Base-by-base conservation (phyloP, 2,329 filamentous ascomycete genomes). In the Trichothecium roseum region DNA sequence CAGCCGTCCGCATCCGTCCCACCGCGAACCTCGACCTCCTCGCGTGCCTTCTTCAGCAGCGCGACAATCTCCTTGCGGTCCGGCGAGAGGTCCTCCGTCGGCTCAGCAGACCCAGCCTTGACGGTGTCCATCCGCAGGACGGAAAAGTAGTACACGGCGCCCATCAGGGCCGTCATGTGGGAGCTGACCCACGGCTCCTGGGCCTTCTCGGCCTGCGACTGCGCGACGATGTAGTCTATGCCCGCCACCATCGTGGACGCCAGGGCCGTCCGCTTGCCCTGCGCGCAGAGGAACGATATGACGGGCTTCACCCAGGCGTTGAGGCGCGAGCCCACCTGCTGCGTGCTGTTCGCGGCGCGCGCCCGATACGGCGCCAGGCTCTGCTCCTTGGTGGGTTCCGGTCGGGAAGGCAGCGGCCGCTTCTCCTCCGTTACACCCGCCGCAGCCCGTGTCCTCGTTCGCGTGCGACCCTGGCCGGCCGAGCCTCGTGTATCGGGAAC, bases 241-340 rank as follows among this genome's bases (percentile, higher is more conserved):
- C 84, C 86, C 0, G 84, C 80, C 33, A 84, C 73, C 1, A 93
- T 71, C 36, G 86, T 83, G 1, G 82, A 81, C 1, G 74, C 75
- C 3, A 87, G 69, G 4, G 64, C 66, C 6, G 72, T 67, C 1
- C 77, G 73, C 1, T 68, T 65, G 8, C 85, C 66, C 17, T 71
- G 67, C 28, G 67, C 68, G 52, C 81, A 60, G 9, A 93, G 56
- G 39, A 69, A 70, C 17, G 81, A 72, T 8, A 85, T 74, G 1
- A 74, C 69, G 1, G 79, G 74, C 50, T 78, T 75, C n/a, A 81
- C 65, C 83, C 84, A 93, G 6, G 62, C 57, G 1, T 78, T 76
- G 4, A 73, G 50, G 48, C 34, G 6, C 15, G 33, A 15, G 28
- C 46, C 37, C 28, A 52, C 54, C 64, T 33, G 50, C 53, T 2